Conservation (phyloP, 768 basidiomycete genomes). For the Gloeopeniophorella convolvens region DNA sequence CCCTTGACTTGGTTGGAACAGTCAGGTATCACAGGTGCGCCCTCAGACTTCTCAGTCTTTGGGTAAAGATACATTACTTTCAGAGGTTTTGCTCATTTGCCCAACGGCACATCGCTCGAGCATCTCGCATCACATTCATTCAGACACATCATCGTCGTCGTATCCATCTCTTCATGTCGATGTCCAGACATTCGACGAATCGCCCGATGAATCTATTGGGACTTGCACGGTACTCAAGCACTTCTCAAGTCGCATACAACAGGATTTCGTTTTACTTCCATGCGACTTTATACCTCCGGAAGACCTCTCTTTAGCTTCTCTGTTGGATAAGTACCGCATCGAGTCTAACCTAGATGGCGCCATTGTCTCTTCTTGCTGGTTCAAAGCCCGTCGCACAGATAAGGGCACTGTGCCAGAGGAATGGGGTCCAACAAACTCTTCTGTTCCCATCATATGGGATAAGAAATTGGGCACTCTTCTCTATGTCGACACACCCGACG, state of each 20-base stretch:
- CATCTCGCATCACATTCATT: conserved; percentile 81
- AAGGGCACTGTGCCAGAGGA: conserved; percentile 56
- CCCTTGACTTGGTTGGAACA: conserved; percentile 81
- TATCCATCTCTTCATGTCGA: conserved; percentile 65
- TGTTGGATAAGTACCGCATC: conserved; percentile 79
- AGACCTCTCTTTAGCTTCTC: conserved; percentile 54
- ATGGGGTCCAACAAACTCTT: conserved; percentile 47
- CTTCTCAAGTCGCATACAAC: conserved; percentile 67
- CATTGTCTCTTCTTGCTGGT: conserved; percentile 66
- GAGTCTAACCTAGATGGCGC: conserved; percentile 58
- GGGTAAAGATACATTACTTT: not conserved
- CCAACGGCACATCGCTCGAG: conserved; percentile 67
- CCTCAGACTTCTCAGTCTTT: conserved; percentile 10
- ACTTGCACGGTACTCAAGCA: conserved; percentile 73
- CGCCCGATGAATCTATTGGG: conserved; percentile 55
- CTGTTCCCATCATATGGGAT: conserved; percentile 62
- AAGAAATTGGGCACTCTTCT: conserved; percentile 57
- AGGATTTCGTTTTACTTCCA: conserved; percentile 84
- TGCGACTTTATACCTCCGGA: conserved; percentile 87
- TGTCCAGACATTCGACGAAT: conserved; percentile 75
- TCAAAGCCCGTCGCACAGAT: conserved; percentile 41
- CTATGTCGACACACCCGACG: conserved; percentile 66
- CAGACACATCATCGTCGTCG: conserved; percentile 54
- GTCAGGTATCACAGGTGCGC: conserved; percentile 73
- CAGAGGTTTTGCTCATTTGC: conserved; percentile 85